Evolutionary conservation across 2,329 filamentous ascomycete genomes (phyloP), one percentile per base, ranked within the genome.

Genomic region (Botryosphaeria dothidea): DNA sequence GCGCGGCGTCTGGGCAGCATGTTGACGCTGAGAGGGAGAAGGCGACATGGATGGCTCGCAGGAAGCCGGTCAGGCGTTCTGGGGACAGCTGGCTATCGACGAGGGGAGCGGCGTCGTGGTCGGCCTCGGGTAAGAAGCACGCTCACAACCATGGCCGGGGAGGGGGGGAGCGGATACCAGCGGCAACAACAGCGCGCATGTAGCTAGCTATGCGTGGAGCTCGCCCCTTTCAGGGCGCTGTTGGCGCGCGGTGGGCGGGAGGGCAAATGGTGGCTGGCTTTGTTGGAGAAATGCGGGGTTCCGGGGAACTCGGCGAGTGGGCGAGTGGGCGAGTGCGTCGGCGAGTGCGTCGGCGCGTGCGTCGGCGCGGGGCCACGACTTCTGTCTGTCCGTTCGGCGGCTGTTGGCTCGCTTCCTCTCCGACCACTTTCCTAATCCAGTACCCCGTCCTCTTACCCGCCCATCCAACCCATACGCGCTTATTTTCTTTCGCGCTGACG

Each of bases 101-200:
- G 34, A 15, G 56, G 41, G 41, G 56, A 45, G 56, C 11, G 9
- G 9, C 41, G 56, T 17, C 25, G 56, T n/a, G n/a, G n/a, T 11
- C 25, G 56, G 56, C 56, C 56, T 60, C 56, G 56, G 56, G 41
- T 60, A 60, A 60, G 11, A n/a, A 23, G 27, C 27, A 52, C 17
- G 31, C 1, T 15, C 51, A 34, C 17, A 23, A 19, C 21, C n/a
- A n/a, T n/a, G n/a, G n/a, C n/a, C n/a, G n/a, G n/a, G n/a, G n/a
- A n/a, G n/a, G n/a, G n/a, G 34, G 19, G 52, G 51, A 23, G 51
- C 51, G 51, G 51, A 38, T 54, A 25, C 29, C 51, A 54, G 31
- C 31, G 51, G 45, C 21, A 15, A 19, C 13, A 17, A 7, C 15
- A 31, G 25, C 13, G 6, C 6, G 34, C 1, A 19, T 56, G 34